Percentiles rank a stretch among this genome's conserved stretches.
These are phyloP conservation scores for Rauvolfia tetraphylla DNA, from an alignment of 257 asterid genomes.

Conservation along the genomic window DNA sequence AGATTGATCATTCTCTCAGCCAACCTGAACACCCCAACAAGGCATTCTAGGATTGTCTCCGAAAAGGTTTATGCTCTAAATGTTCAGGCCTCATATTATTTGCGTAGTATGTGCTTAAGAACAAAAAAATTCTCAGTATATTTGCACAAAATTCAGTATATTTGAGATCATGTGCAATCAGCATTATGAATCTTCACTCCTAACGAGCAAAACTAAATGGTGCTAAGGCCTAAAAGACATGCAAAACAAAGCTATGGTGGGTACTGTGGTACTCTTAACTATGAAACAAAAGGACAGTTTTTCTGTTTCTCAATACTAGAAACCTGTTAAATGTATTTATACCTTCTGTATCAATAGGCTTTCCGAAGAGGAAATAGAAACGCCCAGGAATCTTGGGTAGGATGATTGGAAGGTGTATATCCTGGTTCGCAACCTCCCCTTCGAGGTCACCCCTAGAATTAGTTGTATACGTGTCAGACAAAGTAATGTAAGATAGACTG, in stretches of 20 bases:
- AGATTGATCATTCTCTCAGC: neutral
- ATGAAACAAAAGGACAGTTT: neutral
- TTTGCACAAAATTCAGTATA: neutral
- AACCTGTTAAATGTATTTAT: neutral
- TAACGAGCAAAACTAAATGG: no score
- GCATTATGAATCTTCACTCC: no score
- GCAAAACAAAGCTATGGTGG: no score
- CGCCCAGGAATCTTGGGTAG: constrained; percentile 86
- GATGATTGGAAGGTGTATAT: constrained; percentile 60
- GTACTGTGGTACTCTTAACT: no score
- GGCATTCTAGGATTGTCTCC: no score
- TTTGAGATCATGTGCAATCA: no score
- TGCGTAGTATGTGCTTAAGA: no score
- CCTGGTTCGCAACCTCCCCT: constrained; percentile 82
- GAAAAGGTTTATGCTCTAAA: no score
- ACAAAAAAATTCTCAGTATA: no score
- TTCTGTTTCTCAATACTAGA: neutral
- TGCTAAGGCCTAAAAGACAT: no score
- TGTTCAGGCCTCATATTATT: no score
- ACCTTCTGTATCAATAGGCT: constrained; percentile 89
- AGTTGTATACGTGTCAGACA: neutral
- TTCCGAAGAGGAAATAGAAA: constrained; percentile 72
- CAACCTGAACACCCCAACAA: no score
- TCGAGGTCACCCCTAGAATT: constrained; percentile 35
- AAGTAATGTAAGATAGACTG: neutral